phyloP scores from a whole-genome alignment of 2,329 filamentous ascomycete species.

The Zymoseptoria crescenta region DNA sequence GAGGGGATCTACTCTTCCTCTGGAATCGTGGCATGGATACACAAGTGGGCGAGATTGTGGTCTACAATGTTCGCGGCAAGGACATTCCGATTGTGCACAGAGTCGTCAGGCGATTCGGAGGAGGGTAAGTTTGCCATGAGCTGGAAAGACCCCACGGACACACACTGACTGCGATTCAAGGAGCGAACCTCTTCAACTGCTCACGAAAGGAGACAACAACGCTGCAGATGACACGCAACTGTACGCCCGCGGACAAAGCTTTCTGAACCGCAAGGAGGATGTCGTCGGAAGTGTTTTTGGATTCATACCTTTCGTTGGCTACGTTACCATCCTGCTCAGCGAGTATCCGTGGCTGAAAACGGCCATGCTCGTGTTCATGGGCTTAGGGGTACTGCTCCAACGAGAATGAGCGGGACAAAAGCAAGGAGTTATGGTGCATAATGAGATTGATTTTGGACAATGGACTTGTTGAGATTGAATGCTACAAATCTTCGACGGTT shows the following conservation, averaged over 20 bases:
- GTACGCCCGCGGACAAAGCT: conserved; percentile 80
- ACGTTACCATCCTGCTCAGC: conserved; percentile 90
- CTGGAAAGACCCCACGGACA: not conserved
- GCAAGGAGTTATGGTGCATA: conserved; percentile 11
- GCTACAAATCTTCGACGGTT: not conserved
- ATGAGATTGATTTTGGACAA: not conserved
- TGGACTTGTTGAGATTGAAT: not conserved
- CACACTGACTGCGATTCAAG: conserved; percentile 22
- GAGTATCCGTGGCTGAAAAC: conserved; percentile 98
- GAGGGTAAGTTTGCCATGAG: conserved; percentile 40
- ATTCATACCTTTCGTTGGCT: conserved; percentile 91
- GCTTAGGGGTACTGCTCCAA: conserved; percentile 83
- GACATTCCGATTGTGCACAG: conserved; percentile 97
- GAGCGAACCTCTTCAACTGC: conserved; percentile 52
- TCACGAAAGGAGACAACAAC: conserved; percentile 99
- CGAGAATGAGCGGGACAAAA: conserved; percentile 53
- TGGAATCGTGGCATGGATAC: conserved; percentile 63
- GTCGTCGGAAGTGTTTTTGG: conserved; percentile 88
- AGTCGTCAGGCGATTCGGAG: conserved; percentile 64
- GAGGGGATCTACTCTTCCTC: conserved; percentile 66
- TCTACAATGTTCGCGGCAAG: conserved; percentile 83
- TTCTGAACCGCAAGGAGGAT: conserved; percentile 68
- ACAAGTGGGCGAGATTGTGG: conserved; percentile 64
- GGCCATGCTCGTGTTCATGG: conserved; percentile 90
- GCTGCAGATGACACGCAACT: conserved; percentile 83